Percentiles rank a stretch among this genome's conserved stretches.
phyloP scores from a whole-genome alignment of 495 filamentous ascomycete species.

The Talaromyces borbonicus region DNA sequence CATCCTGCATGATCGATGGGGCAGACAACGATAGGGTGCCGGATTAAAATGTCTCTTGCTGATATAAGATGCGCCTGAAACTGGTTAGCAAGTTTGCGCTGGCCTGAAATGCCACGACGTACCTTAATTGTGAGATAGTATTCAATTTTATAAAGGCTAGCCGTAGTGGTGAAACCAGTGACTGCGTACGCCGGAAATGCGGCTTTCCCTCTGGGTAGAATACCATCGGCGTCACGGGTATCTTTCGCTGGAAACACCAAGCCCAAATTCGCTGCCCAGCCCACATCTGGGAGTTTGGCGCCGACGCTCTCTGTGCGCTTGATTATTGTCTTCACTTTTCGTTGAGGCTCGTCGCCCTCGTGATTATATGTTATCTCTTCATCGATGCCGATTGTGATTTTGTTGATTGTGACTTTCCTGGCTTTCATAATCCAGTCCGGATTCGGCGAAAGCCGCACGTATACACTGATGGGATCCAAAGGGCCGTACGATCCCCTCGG shows the following conservation, averaged over 20 bases:
- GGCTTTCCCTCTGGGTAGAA: constrained; percentile 72
- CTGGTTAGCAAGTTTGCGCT: constrained; percentile 9
- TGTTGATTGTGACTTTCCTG: constrained; percentile 83
- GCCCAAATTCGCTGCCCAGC: constrained; percentile 84
- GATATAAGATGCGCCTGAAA: constrained; percentile 78
- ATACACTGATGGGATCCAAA: constrained; percentile 88
- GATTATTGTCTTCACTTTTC: constrained; percentile 77
- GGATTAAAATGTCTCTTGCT: constrained; percentile 79
- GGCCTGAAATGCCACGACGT: constrained; percentile 14
- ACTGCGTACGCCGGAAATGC: constrained; percentile 86
- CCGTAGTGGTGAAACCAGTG: constrained; percentile 85
- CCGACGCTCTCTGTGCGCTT: constrained; percentile 75
- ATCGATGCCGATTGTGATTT: constrained; percentile 88
- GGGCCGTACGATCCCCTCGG: constrained; percentile 96
- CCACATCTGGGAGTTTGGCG: constrained; percentile 73
- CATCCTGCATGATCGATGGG: constrained; percentile 91
- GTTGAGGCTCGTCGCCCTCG: constrained; percentile 91
- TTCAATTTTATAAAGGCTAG: constrained; percentile 93
- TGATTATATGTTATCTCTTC: constrained; percentile 97
- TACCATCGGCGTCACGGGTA: constrained; percentile 75
- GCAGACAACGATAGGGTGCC: constrained; percentile 92
- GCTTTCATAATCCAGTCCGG: constrained; percentile 85
- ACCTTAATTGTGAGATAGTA: constrained; percentile 95
- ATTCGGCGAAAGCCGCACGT: constrained; percentile 86
- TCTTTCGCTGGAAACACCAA: constrained; percentile 89